Evolutionary conservation across 1,284 basidiomycete genomes (phyloP).

Genomic region (Ceratobasidium sp.): DNA sequence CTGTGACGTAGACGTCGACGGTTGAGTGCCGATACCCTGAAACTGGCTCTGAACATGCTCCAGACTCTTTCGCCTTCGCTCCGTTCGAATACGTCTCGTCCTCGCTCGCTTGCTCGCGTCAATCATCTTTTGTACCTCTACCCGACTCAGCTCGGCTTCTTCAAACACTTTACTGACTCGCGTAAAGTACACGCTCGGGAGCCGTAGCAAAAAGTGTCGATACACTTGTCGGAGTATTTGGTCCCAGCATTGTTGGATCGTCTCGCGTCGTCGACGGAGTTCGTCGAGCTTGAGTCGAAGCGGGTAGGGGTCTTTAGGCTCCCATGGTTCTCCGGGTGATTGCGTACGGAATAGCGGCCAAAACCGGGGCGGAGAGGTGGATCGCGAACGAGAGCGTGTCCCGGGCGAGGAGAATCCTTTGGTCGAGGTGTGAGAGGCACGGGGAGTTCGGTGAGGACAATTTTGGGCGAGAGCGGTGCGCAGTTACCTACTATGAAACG

Average conservation of each 20-base stretch:
- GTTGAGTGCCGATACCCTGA: background rate
- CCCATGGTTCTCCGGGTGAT: conserved; percentile 59
- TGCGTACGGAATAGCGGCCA: conserved; percentile 51
- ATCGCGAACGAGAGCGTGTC: conserved; percentile 8
- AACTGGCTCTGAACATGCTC: background rate
- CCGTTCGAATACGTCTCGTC: conserved; percentile 14
- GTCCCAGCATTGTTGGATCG: conserved; percentile 48
- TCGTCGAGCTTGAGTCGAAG: conserved; percentile 48
- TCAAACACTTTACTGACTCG: conserved; percentile 74
- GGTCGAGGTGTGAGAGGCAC: conserved; percentile 4
- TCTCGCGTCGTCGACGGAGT: conserved; percentile 39
- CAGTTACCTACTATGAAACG: no score
- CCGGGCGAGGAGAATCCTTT: conserved; percentile 7
- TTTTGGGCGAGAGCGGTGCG: background rate
- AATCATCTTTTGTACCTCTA: conserved; percentile 73
- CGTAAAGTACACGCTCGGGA: conserved; percentile 76
- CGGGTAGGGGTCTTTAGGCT: conserved; percentile 58
- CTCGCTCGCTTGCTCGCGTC: conserved; percentile 51
- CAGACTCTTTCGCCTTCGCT: background rate
- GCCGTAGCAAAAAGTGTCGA: conserved; percentile 66
- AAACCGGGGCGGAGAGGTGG: conserved; percentile 11
- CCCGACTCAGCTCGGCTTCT: conserved; percentile 74
- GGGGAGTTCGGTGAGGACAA: conserved; percentile 7
- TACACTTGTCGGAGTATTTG: conserved; percentile 67
- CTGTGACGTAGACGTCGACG: background rate